A percentile compares a stretch with the other conserved stretches of the same genome.
These are phyloP conservation scores for Cladobotryum mycophilum DNA, from an alignment of 2,329 filamentous ascomycete genomes.

Conservation along the genomic window DNA sequence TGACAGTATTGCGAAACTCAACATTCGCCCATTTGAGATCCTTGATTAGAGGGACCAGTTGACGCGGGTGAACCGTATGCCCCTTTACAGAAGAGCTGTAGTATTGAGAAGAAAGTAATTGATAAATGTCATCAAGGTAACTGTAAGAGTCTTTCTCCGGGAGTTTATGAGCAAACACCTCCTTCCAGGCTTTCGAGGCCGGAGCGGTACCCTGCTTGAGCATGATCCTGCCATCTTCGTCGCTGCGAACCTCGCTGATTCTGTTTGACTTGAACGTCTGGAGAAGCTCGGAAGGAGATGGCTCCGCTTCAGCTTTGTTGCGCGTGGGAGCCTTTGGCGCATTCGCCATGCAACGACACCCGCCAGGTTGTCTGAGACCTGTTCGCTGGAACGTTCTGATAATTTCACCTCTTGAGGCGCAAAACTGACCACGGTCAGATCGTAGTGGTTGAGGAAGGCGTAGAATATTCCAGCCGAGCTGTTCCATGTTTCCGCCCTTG, in stretches of 20 bases:
- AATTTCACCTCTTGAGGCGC: background rate
- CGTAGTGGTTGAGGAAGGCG: background rate
- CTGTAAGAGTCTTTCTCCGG: background rate
- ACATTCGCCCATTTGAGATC: background rate
- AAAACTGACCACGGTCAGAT: too few relatives aligned
- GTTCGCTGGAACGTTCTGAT: background rate
- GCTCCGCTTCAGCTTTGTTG: background rate
- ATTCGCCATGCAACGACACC: background rate
- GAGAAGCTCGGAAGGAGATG: background rate
- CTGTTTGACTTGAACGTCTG: background rate
- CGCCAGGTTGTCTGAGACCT: background rate
- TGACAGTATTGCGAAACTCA: background rate
- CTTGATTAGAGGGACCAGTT: background rate
- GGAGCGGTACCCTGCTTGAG: background rate
- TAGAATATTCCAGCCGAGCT: background rate
- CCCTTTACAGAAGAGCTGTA: background rate
- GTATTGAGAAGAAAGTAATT: background rate
- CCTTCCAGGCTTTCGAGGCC: background rate
- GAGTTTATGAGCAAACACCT: background rate
- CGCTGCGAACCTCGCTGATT: background rate
- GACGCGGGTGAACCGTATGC: background rate
- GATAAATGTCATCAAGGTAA: background rate
- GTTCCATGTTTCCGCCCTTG: too few relatives aligned
- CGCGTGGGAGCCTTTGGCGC: background rate
- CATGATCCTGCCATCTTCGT: background rate